Evolutionary conservation across 352 stramenopile species (phyloP), one percentile per base, ranked within the genome.

Genomic region (Globisporangium irregulare): DNA sequence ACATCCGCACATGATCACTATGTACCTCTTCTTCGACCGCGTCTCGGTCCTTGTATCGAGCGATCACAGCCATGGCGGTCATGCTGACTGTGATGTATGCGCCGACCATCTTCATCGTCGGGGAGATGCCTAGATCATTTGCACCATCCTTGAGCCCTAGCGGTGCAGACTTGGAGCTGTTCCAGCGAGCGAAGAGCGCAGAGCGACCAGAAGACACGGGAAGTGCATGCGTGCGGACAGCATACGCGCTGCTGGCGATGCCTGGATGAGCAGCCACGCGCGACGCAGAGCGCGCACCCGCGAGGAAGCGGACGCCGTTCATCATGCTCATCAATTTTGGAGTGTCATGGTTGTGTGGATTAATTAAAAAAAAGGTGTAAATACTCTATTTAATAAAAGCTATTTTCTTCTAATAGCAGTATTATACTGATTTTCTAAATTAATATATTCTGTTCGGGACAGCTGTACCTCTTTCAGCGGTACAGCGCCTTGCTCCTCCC

Each of bases 31-130:
- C 80, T 41, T 84, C 77, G 20, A 76, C 68, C 1, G 76, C 68
- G 25, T 88, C 76, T 1, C 79, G 72, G n/a, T 77, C 72, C 59
- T 93, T 93, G 66, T 79, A 87, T 3, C 79, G 80, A 10, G 82
- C 85, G 24, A 93, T 82, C 34, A 77, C 68, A 25, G 70, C 75
- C 74, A 93, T 87, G 38, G 75, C 70, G 0, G 79, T 80, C 53
- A 93, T 67, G 18, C 69, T 78, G 38, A 87, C 75, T 5, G 74
- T 76, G 57, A 93, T 71, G 73, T 93, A 93, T 25, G 68, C 78
- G 6, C 70, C 53, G 50, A 92, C 73, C 64, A 89, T 75, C 54
- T 87, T 82, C 62, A 77, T 90, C 20, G 76, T 85, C 4, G 77
- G 76, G 22, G 84, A 78, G 27, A 89, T 68, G 0, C 67, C 63